A percentile compares a stretch with the other conserved stretches of the same genome.
These are phyloP conservation scores for Onygenales sp. DNA, from an alignment of 2,329 filamentous ascomycete genomes.

Conservation along the genomic window DNA sequence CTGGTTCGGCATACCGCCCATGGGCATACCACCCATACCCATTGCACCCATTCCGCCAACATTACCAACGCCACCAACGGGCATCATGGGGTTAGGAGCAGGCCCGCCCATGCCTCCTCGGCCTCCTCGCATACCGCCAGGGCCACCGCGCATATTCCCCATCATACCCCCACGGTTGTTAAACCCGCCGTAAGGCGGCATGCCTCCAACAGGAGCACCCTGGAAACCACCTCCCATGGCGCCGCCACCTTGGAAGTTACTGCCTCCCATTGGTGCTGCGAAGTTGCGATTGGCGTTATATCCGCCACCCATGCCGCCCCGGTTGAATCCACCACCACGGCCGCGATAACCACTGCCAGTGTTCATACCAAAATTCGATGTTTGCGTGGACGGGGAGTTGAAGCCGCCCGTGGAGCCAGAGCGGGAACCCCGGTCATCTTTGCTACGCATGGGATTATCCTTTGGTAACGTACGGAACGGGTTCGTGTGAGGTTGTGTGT, in stretches of 20 bases:
- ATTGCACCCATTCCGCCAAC: constrained; percentile 45
- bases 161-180: constrained; percentile 47
- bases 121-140: constrained; percentile 50
- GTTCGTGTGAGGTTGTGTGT: constrained; percentile 67
- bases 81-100: constrained; percentile 25
- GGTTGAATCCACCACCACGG: constrained; percentile 43
- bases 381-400: constrained; percentile 27
- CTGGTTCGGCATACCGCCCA: constrained; percentile 42
- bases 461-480: constrained; percentile 88
- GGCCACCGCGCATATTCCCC: constrained; percentile 43
- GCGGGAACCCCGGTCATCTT: constrained; percentile 47
- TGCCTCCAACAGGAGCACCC: constrained; percentile 39
- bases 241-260: constrained; percentile 29
- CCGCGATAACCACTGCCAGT: constrained; percentile 46
- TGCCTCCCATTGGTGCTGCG: constrained; percentile 32
- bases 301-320: constrained; percentile 39
- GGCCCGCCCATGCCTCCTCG: constrained; percentile 51
- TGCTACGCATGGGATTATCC: constrained; percentile 64
- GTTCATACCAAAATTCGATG: constrained; percentile 33
- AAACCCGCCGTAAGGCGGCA: constrained; percentile 40
- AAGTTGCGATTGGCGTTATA: constrained; percentile 42
- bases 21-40: constrained; percentile 47
- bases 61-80: constrained; percentile 32
- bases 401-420: constrained; percentile 43
- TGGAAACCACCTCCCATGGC: constrained; percentile 38